A percentile compares a stretch with the other conserved stretches of the same genome.
These are phyloP conservation scores for Uronychia setigera DNA, from an alignment of 73 alveolate species.

Conservation along the genomic window DNA sequence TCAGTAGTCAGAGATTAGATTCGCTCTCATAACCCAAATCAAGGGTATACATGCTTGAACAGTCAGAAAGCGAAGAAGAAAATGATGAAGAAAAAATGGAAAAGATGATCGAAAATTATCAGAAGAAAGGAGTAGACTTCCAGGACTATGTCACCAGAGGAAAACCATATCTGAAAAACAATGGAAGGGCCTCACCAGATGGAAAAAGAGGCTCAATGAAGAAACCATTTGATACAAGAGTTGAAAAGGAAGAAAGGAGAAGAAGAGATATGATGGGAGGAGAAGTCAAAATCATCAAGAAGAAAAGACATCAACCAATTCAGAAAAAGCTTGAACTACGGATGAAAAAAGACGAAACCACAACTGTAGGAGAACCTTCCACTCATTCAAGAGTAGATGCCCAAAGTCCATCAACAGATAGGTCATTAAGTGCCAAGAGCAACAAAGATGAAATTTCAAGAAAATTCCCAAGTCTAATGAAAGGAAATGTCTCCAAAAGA, in stretches of 20 bases:
- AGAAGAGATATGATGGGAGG: slow-evolving; percentile 5
- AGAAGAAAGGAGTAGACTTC: slow-evolving; percentile 29
- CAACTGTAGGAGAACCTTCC: no score
- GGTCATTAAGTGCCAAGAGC: not conserved
- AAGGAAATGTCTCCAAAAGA: not conserved
- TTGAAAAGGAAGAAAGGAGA: not conserved
- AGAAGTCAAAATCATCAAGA: not conserved
- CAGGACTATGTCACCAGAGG: slow-evolving; percentile 52
- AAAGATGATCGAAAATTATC: slow-evolving; percentile 10
- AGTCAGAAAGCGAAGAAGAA: slow-evolving; percentile 22
- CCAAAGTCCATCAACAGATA: not conserved
- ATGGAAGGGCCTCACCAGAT: slow-evolving; percentile 2
- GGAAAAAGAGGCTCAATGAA: not conserved
- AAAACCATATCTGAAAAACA: slow-evolving; percentile 23
- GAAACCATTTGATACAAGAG: not conserved
- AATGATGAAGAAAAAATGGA: not conserved
- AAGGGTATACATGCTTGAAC: not conserved
- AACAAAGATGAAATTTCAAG: not conserved
- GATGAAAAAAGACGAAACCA: not conserved
- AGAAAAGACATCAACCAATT: not conserved
- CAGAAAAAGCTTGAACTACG: not conserved
- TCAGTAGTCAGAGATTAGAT: not conserved
- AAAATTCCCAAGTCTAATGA: not conserved
- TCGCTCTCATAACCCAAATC: not conserved
- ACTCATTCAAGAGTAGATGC: not conserved